Conservation (phyloP, 139 green algal genomes). For the Chlamydomonas applanata region DNA sequence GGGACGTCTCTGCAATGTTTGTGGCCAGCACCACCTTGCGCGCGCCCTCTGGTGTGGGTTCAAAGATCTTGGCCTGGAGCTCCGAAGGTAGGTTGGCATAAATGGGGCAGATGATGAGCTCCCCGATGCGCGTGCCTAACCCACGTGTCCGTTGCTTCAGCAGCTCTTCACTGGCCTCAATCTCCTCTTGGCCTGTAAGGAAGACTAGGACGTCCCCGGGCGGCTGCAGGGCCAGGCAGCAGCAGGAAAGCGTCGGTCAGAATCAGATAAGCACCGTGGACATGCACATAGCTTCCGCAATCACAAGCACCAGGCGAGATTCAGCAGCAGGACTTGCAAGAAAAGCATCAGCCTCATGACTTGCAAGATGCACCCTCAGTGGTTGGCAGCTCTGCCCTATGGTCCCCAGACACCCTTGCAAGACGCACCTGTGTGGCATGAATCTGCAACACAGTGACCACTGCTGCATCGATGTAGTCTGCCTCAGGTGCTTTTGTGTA, state of each 20-base stretch:
- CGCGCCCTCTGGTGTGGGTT: conserved; percentile 84
- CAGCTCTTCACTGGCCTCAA: conserved; percentile 92
- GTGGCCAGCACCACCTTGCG: conserved; percentile 96
- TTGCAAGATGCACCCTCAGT: not conserved
- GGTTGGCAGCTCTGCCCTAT: too few relatives aligned
- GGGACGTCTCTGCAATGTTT: conserved; percentile 96
- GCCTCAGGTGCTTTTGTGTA: conserved; percentile 96
- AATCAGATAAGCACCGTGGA: conserved; percentile 25
- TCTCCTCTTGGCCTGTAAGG: conserved; percentile 97
- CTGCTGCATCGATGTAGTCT: conserved; percentile 90
- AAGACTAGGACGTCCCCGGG: conserved; percentile 95
- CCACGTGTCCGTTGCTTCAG: conserved; percentile 84
- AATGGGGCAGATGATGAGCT: conserved; percentile 96
- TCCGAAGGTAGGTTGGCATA: conserved; percentile 97
- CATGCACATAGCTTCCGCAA: conserved; percentile 85
- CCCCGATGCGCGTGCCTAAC: conserved; percentile 84
- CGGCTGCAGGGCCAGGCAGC: conserved; percentile 36
- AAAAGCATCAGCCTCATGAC: too few relatives aligned
- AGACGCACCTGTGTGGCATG: conserved; percentile 82
- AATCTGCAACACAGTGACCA: conserved; percentile 87
- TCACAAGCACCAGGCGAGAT: conserved; percentile 75
- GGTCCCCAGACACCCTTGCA: too few relatives aligned
- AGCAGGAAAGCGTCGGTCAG: not conserved
- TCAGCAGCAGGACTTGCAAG: conserved; percentile 62
- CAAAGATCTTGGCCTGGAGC: conserved; percentile 96